Conservation (phyloP, 2,329 filamentous ascomycete genomes). For the Ceratocystis albifundus region DNA sequence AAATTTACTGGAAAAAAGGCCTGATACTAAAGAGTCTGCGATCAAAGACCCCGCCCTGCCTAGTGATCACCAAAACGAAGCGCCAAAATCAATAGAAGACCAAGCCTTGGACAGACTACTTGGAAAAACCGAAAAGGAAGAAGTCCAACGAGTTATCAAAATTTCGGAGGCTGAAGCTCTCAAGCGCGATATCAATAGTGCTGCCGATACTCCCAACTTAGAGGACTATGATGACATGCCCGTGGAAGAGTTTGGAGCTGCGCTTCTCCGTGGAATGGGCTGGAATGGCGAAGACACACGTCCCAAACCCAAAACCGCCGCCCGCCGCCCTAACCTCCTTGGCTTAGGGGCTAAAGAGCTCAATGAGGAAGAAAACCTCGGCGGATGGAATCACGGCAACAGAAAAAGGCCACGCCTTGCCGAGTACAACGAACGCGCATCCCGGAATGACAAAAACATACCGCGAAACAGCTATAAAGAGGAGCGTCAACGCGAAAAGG, state of each 20-base stretch:
- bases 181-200: slow-evolving; percentile 53
- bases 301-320: slow-evolving; percentile 47
- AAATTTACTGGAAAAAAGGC: slow-evolving; percentile 22
- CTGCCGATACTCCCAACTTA: slow-evolving; percentile 64
- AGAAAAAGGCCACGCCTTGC: slow-evolving; percentile 38
- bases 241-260: slow-evolving; percentile 88
- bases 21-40: not conserved
- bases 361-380: slow-evolving; percentile 59
- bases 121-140: slow-evolving; percentile 36
- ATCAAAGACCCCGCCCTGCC: not conserved
- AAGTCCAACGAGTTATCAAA: slow-evolving; percentile 41
- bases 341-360: slow-evolving; percentile 82
- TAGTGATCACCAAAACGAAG: slow-evolving; percentile 11
- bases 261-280: slow-evolving; percentile 83
- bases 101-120: slow-evolving; percentile 57
- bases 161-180: slow-evolving; percentile 58
- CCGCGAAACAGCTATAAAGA: slow-evolving; percentile 39
- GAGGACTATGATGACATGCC: slow-evolving; percentile 82
- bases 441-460: slow-evolving; percentile 30
- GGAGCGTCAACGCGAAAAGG: slow-evolving; percentile 36
- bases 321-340: slow-evolving; percentile 65
- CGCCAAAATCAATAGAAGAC: slow-evolving; percentile 32
- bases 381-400: slow-evolving; percentile 64
- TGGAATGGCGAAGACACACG: slow-evolving; percentile 63
- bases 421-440: slow-evolving; percentile 36